Conservation (phyloP, 441 rosid genomes). For the Aquilaria agallochum region DNA sequence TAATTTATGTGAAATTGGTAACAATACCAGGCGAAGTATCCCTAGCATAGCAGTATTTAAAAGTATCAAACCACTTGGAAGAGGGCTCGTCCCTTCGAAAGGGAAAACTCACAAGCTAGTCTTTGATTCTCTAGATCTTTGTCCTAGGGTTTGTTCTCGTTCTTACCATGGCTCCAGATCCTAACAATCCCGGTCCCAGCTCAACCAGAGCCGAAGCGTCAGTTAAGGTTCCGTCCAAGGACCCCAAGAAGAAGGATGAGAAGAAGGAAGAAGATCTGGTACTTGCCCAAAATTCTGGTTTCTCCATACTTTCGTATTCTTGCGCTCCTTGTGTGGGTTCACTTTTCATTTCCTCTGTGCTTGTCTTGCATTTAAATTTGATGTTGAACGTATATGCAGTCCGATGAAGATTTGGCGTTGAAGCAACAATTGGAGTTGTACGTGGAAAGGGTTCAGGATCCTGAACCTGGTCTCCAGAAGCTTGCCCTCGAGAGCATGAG, state of each 20-base stretch:
- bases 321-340: too few species aligned
- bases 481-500: conserved; percentile 91
- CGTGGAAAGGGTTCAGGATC: conserved; percentile 91
- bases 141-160: too few species aligned
- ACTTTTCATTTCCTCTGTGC: too few species aligned
- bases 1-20: too few species aligned
- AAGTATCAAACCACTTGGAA: too few species aligned
- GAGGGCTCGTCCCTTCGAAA: too few species aligned
- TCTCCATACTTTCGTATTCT: neutral
- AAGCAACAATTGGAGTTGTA: conserved; percentile 91
- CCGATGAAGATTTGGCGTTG: conserved; percentile 90
- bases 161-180: conserved; percentile 22
- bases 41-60: too few species aligned
- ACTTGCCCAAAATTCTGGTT: conserved; percentile 10
- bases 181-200: conserved; percentile 38
- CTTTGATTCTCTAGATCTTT: too few species aligned
- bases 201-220: conserved; percentile 55
- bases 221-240: conserved; percentile 68
- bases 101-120: too few species aligned
- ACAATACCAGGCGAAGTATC: too few species aligned
- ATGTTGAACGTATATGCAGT: conserved; percentile 28
- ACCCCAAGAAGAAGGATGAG: conserved; percentile 85
- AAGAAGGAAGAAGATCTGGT: conserved; percentile 92
- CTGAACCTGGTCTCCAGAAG: conserved; percentile 83
- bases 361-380: too few species aligned